phyloP scores from a whole-genome alignment of 768 basidiomycete genomes.

The Lactarius sp. region DNA sequence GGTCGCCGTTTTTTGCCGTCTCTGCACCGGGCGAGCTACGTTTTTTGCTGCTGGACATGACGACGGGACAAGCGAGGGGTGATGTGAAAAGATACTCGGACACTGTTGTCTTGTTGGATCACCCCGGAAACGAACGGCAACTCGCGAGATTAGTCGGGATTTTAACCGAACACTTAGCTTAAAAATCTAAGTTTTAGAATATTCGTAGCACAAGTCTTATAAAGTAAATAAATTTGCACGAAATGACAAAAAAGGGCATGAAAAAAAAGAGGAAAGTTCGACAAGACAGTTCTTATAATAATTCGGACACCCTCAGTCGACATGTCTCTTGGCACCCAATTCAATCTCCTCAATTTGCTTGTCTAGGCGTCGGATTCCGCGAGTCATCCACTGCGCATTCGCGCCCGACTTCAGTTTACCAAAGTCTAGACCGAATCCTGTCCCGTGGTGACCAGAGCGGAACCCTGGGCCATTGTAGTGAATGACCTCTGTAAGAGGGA shows the following conservation, averaged over 20 bases:
- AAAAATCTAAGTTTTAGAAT: slow-evolving; percentile 2
- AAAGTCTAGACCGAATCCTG: slow-evolving; percentile 49
- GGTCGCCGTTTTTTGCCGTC: slow-evolving; percentile 54
- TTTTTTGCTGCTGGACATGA: slow-evolving; percentile 48
- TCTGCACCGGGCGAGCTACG: slow-evolving; percentile 78
- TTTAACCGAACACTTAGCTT: slow-evolving; percentile 15
- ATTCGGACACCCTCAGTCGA: slow-evolving; percentile 46
- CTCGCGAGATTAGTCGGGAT: slow-evolving; percentile 16
- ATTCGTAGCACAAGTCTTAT: slow-evolving; percentile 2
- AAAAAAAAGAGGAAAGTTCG: background rate
- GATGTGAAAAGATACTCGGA: slow-evolving; percentile 14
- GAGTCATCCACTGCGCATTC: slow-evolving; percentile 39
- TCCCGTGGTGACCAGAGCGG: slow-evolving; percentile 71
- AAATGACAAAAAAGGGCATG: background rate
- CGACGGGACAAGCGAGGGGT: slow-evolving; percentile 25
- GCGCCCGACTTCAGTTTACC: slow-evolving; percentile 35
- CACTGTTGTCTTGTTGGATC: background rate
- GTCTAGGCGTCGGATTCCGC: slow-evolving; percentile 32
- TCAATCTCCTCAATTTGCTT: slow-evolving; percentile 64
- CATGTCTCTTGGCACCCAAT: slow-evolving; percentile 75
- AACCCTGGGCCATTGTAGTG: slow-evolving; percentile 88
- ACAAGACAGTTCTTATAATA: background rate
- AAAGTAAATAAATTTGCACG: slow-evolving; percentile 3
- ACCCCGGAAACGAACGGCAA: slow-evolving; percentile 11
- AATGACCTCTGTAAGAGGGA: slow-evolving; percentile 72